A percentile compares a stretch with the other conserved stretches of the same genome.
phyloP scores from a whole-genome alignment of 495 filamentous ascomycete genomes.

The Annulohypoxylon moriforme region DNA sequence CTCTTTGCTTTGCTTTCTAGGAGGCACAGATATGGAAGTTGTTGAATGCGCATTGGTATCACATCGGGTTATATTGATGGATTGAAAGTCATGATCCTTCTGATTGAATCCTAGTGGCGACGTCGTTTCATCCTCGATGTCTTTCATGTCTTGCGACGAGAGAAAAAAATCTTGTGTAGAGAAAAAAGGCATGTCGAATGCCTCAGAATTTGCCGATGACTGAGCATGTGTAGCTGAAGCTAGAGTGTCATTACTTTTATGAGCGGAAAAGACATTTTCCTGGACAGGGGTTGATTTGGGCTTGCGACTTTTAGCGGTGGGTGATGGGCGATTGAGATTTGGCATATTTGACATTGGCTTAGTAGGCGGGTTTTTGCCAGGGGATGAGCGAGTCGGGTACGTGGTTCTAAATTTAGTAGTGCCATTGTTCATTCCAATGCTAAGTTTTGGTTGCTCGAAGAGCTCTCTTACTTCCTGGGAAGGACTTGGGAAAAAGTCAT shows the following conservation, averaged over 20 bases:
- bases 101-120: constrained; percentile 30
- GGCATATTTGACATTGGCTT: neutral
- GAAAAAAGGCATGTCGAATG: constrained; percentile 48
- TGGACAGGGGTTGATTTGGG: neutral
- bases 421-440: neutral
- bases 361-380: neutral
- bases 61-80: neutral
- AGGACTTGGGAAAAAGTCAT: constrained; percentile 61
- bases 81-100: neutral
- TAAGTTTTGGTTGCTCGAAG: constrained; percentile 46
- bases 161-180: constrained; percentile 59
- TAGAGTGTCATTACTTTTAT: neutral
- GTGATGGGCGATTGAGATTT: neutral
- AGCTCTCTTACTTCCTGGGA: constrained; percentile 61
- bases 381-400: neutral
- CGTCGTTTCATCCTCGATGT: constrained; percentile 50
- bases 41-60: neutral
- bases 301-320: neutral
- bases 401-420: neutral
- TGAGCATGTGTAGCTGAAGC: neutral
- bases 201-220: constrained; percentile 12
- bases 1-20: neutral
- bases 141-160: constrained; percentile 61
- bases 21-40: neutral
- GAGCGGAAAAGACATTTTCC: neutral